Percentiles rank a stretch among this genome's conserved stretches.
Evolutionary conservation across 768 basidiomycete genomes (phyloP).

Genomic region (Symmetrospora coprosmae): DNA sequence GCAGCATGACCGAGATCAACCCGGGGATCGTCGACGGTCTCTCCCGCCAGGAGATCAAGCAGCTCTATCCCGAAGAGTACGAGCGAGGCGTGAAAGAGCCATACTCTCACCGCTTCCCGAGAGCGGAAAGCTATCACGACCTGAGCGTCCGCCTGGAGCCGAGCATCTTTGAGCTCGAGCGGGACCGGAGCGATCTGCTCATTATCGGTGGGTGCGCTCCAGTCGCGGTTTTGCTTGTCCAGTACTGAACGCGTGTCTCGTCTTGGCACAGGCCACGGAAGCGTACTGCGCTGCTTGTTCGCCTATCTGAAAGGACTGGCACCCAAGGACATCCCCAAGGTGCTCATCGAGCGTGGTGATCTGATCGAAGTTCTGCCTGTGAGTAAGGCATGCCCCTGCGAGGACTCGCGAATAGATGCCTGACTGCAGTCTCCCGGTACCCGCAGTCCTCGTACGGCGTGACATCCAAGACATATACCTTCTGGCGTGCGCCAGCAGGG

Average conservation of each 20-base stretch:
- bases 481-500: conserved; percentile 19
- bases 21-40: conserved; percentile 82
- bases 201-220: conserved; percentile 54
- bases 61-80: conserved; percentile 87
- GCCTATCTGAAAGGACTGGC: conserved; percentile 55
- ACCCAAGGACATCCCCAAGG: conserved; percentile 89
- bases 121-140: conserved; percentile 83
- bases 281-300: conserved; percentile 74
- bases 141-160: conserved; percentile 41
- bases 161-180: conserved; percentile 70
- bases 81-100: conserved; percentile 82
- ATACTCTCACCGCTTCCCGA: conserved; percentile 44
- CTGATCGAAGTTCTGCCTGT: conserved; percentile 52
- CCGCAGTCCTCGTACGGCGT: conserved; percentile 19
- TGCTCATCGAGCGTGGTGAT: conserved; percentile 91
- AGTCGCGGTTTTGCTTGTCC: conserved; percentile 23
- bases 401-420: not conserved
- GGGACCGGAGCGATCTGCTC: conserved; percentile 81
- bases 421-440: not conserved
- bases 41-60: conserved; percentile 72
- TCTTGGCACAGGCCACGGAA: conserved; percentile 51
- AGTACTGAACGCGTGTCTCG: conserved; percentile 23
- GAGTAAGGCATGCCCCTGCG: not conserved
- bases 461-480: conserved; percentile 21
- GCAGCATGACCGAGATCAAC: conserved; percentile 95